Base-by-base conservation (phyloP, 768 basidiomycete species). In the Agrocybe chaxingu region DNA sequence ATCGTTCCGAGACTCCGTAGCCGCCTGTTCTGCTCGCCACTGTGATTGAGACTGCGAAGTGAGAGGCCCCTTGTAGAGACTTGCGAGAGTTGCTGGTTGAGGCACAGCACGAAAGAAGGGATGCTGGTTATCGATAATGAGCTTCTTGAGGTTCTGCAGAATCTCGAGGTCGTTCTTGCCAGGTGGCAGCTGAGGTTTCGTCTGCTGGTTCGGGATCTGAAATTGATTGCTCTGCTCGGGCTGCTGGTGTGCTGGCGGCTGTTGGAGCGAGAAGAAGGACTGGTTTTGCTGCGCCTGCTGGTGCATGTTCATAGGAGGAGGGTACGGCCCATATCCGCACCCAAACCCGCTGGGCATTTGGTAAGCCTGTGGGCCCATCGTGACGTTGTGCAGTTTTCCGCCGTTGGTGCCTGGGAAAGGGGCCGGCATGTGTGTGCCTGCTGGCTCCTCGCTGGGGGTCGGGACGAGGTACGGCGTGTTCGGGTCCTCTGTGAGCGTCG, bases 121-220 rank as follows among this genome's bases (percentile, higher is more conserved):
- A 24, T 24, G 24, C 24, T 24, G 24, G 24, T 24, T 24, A 3
- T 24, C 24, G 24, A 24, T 24, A 24, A 24, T 24, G 24, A 24
- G 24, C 24, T 80, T 68, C 77, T 90, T 54, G 85, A 89, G 63
- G 76, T 84, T 31, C 76, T 91, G 52, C 81, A 89, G 67, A 81
- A 81, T 49, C 81, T 91, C 65, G 90, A 91, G 18, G 70, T 78
- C 48, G 90, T 91, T 66, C 85, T 82, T 61, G 75, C 72, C 31
- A 80, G 79, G 44, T 87, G 91, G 61, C 88, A 91, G 65, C 80
- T 59, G 57, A 11, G 52, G 45, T 16, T 49, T 46, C 24, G 31
- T 36, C 8, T 40, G 48, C 31, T 46, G 50, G 5, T 24, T 24
- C 24, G 24, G 24, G 24, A 3, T 24, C 24, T 24, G 24, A 24